These are phyloP conservation scores for Trichoderma pleuroti DNA, from an alignment of 2,329 filamentous ascomycete genomes.

Conservation along the genomic window DNA sequence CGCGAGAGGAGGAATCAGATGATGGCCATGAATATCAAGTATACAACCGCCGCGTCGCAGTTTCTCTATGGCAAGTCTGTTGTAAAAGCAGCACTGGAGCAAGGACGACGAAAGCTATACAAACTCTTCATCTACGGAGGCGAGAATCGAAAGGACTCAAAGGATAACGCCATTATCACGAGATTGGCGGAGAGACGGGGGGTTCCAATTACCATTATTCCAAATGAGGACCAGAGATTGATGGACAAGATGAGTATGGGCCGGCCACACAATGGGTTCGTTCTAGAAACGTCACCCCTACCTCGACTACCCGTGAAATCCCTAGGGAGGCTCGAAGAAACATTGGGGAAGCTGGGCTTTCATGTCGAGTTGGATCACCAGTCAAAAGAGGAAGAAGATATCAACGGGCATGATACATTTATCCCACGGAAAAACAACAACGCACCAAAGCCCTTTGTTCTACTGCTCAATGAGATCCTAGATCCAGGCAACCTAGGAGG, in stretches of 20 bases:
- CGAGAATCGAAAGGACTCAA: constrained; percentile 50
- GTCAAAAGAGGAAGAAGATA: constrained; percentile 64
- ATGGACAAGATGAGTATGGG: constrained; percentile 81
- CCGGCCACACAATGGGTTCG: constrained; percentile 83
- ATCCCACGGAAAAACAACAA: constrained; percentile 30
- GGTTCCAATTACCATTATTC: constrained; percentile 57
- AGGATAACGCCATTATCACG: constrained; percentile 43
- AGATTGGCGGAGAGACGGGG: constrained; percentile 45
- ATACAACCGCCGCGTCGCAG: constrained; percentile 83
- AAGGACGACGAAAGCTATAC: constrained; percentile 69
- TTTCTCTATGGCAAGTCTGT: constrained; percentile 85
- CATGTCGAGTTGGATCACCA: constrained; percentile 61
- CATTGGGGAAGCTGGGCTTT: constrained; percentile 49
- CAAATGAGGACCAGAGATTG: constrained; percentile 59
- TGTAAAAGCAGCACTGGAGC: constrained; percentile 72
- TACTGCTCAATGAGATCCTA: constrained; percentile 71
- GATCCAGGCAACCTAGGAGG: constrained; percentile 90
- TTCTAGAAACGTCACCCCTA: constrained; percentile 82
- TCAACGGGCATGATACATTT: constrained; percentile 68
- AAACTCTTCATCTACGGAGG: constrained; percentile 73
- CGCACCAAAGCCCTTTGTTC: constrained; percentile 61
- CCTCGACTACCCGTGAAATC: constrained; percentile 65
- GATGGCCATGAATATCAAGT: constrained; percentile 41
- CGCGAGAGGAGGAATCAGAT: constrained; percentile 30
- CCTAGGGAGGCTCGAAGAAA: constrained; percentile 49